These are phyloP conservation scores for Calocybe indica DNA, from an alignment of 768 basidiomycete species.

Conservation along the genomic window DNA sequence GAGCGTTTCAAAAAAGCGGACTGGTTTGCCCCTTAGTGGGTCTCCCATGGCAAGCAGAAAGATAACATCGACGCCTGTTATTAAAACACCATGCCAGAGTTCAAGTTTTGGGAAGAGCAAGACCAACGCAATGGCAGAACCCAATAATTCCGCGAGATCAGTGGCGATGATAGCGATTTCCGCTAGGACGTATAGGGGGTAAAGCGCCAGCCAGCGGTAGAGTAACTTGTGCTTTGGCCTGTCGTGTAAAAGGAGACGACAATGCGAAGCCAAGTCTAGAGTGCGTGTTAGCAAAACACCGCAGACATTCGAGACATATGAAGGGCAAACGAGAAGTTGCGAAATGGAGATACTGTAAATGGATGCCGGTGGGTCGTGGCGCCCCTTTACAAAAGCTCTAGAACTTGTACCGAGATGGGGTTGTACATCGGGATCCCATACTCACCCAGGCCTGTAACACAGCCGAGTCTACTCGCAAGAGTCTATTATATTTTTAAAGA, in stretches of 20 bases:
- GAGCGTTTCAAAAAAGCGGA: slow-evolving; percentile 59
- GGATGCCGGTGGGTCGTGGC: no score
- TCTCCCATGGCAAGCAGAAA: slow-evolving; percentile 68
- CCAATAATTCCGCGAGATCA: slow-evolving; percentile 76
- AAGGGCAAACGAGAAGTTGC: no score
- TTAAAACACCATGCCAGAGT: slow-evolving; percentile 64
- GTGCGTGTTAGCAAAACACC: no score
- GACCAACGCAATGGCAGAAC: slow-evolving; percentile 76
- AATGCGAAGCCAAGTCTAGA: slow-evolving; percentile 48
- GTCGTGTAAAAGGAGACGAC: slow-evolving; percentile 58
- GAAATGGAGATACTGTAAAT: no score
- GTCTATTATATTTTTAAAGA: slow-evolving; percentile 34
- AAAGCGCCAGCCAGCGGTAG: slow-evolving; percentile 54
- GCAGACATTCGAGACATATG: no score
- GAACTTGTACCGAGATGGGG: no score
- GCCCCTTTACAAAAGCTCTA: no score
- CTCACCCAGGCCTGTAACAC: slow-evolving; percentile 74
- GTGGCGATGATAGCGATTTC: slow-evolving; percentile 75
- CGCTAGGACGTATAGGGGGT: slow-evolving; percentile 60
- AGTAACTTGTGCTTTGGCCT: slow-evolving; percentile 52
- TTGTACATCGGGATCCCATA: not conserved
- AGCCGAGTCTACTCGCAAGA: slow-evolving; percentile 75
- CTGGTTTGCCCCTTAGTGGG: slow-evolving; percentile 61
- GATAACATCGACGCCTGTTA: slow-evolving; percentile 66
- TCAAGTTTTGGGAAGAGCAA: slow-evolving; percentile 66